These are phyloP conservation scores for Dryadomyces sulphureus DNA, from an alignment of 2,329 filamentous ascomycete species.

Conservation along the genomic window DNA sequence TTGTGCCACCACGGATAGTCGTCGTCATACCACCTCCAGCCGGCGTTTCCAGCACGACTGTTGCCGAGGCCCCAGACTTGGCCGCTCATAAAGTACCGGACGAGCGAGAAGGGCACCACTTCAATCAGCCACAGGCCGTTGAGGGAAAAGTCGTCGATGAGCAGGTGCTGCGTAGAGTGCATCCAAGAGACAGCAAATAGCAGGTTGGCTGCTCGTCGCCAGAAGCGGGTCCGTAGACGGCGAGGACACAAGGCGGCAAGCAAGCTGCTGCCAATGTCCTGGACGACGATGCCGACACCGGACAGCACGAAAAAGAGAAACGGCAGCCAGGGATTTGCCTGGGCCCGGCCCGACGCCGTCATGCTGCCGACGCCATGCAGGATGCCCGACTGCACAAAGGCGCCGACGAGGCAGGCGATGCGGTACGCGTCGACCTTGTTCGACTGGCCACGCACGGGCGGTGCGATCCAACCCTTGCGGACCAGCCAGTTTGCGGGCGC, in stretches of 20 bases:
- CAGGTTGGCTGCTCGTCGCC: slow-evolving; percentile 43
- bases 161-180: slow-evolving; percentile 43
- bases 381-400: slow-evolving; percentile 51
- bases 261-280: slow-evolving; percentile 29
- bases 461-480: slow-evolving; percentile 24
- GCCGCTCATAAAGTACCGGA: slow-evolving; percentile 36
- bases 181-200: slow-evolving; percentile 52
- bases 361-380: slow-evolving; percentile 60
- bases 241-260: slow-evolving; percentile 5
- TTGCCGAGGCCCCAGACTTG: slow-evolving; percentile 21
- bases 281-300: slow-evolving; percentile 46
- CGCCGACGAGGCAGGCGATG: slow-evolving; percentile 20
- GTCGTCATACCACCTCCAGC: slow-evolving; percentile 50
- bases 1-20: slow-evolving; percentile 39
- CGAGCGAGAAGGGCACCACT: slow-evolving; percentile 59
- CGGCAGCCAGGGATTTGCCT: slow-evolving; percentile 34
- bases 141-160: slow-evolving; percentile 64
- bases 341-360: slow-evolving; percentile 39
- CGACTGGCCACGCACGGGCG: no score
- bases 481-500: slow-evolving; percentile 39
- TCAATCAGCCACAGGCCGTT: slow-evolving; percentile 69
- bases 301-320: slow-evolving; percentile 61
- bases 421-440: no score
- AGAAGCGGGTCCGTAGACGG: slow-evolving; percentile 12
- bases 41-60: slow-evolving; percentile 19